These are phyloP conservation scores for Ogataea siamensis DNA, from an alignment of 805 yeast genomes.

Conservation along the genomic window DNA sequence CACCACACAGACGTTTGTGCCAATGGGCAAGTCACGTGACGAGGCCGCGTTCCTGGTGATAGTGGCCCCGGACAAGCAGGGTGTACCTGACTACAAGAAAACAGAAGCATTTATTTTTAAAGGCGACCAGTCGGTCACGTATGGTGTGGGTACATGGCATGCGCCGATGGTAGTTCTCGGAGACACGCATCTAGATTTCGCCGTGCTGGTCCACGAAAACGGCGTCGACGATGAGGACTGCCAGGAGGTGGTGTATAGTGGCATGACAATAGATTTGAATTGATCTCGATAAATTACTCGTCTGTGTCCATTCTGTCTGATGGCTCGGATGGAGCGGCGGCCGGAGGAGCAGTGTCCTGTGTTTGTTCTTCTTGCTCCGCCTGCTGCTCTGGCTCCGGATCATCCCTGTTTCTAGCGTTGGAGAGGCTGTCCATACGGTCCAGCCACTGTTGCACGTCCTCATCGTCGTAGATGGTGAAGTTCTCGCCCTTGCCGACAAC, in stretches of 20 bases:
- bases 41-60: constrained; percentile 70
- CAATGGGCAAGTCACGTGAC: constrained; percentile 65
- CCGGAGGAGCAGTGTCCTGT: constrained; percentile 16
- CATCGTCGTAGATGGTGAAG: constrained; percentile 83
- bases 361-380: constrained; percentile 16
- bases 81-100: constrained; percentile 59
- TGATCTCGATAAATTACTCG: constrained; percentile 9
- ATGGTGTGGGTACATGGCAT: constrained; percentile 87
- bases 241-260: constrained; percentile 70
- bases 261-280: constrained; percentile 31
- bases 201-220: constrained; percentile 84
- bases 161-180: constrained; percentile 92
- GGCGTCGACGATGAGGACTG: constrained; percentile 78
- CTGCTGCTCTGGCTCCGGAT: constrained; percentile 31
- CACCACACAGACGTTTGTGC: constrained; percentile 87
- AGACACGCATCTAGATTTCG: constrained; percentile 60
- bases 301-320: constrained; percentile 39
- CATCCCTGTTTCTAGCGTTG: constrained; percentile 50
- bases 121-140: constrained; percentile 88
- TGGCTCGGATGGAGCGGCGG: constrained; percentile 1
- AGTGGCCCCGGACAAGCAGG: constrained; percentile 57
- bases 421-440: constrained; percentile 67
- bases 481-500: constrained; percentile 77
- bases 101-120: constrained; percentile 68
- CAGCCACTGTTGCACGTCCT: constrained; percentile 79